phyloP scores from a whole-genome alignment of 768 basidiomycete genomes.

The Lactarius evosmus region DNA sequence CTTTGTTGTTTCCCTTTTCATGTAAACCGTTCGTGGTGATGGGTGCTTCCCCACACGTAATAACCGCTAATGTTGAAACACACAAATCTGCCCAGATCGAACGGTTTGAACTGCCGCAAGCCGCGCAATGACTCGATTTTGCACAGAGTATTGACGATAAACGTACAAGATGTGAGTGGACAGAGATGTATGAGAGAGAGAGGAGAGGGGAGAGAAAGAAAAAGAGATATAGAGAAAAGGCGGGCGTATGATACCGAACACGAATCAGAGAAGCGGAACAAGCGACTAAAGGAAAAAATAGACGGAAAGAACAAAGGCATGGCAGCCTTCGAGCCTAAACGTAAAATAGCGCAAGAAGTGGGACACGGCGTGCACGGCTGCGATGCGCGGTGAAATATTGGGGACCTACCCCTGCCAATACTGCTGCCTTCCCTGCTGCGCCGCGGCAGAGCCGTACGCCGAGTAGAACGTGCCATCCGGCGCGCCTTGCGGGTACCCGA shows the following conservation, averaged over 20 bases:
- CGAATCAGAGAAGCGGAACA: conserved; percentile 24
- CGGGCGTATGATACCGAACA: conserved; percentile 29
- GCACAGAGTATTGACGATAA: conserved; percentile 28
- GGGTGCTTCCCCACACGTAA: not conserved
- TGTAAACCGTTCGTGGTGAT: too few species aligned
- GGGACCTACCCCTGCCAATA: too few species aligned
- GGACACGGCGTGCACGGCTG: not conserved
- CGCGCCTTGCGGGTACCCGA: conserved; percentile 61
- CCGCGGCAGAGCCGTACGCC: conserved; percentile 49
- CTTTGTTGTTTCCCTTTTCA: not conserved
- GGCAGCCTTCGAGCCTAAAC: conserved; percentile 15
- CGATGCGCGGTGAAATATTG: too few species aligned
- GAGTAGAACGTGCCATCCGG: conserved; percentile 64
- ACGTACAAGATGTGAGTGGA: conserved; percentile 31
- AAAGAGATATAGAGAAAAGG: conserved; percentile 27
- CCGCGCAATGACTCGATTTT: conserved; percentile 22
- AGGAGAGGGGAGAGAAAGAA: conserved; percentile 21
- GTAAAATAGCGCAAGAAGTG: conserved; percentile 16
- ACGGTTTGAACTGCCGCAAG: conserved; percentile 22
- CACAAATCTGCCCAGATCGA: not conserved
- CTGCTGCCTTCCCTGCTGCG: conserved; percentile 43
- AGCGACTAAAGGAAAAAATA: conserved; percentile 27
- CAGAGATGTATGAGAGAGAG: conserved; percentile 28
- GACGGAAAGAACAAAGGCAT: conserved; percentile 24
- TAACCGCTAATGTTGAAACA: not conserved